A percentile compares a stretch with the other conserved stretches of the same genome.
phyloP scores from a whole-genome alignment of 805 yeast genomes.

The Wickerhamiella spandovensis region DNA sequence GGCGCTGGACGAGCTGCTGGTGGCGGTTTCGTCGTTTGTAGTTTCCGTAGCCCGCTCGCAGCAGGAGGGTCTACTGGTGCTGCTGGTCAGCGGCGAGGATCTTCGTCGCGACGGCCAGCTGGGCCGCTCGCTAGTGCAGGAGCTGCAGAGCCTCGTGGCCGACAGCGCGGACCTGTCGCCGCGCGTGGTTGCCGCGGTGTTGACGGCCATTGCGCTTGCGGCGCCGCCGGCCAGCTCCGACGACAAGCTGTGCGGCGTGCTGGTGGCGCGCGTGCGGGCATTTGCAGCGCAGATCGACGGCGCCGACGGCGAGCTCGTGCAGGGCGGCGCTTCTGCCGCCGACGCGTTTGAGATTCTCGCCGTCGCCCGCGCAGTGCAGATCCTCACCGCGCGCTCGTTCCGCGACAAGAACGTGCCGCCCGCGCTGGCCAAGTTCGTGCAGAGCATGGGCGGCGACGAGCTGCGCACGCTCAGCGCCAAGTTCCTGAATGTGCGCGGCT shows the following conservation, averaged over 20 bases:
- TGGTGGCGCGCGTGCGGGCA: background rate
- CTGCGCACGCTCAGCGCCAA: background rate
- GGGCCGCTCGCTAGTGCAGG: background rate
- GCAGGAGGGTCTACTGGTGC: conserved; percentile 29
- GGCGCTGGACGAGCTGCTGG: conserved; percentile 8
- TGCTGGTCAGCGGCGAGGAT: conserved; percentile 24
- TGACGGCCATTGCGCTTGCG: background rate
- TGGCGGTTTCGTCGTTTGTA: conserved; percentile 4
- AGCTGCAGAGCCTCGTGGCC: background rate
- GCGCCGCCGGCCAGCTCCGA: background rate
- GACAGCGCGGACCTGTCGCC: background rate
- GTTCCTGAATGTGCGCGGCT: conserved; percentile 2
- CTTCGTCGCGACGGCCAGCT: conserved; percentile 6
- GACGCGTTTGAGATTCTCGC: background rate
- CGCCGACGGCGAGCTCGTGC: background rate
- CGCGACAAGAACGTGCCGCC: background rate
- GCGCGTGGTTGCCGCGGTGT: background rate
- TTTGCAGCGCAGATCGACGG: background rate
- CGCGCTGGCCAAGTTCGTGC: background rate
- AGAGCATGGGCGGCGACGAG: background rate
- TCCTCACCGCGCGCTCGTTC: background rate
- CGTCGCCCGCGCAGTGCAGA: conserved; percentile 1
- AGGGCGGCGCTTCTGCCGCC: background rate
- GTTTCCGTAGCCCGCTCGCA: conserved; percentile 10
- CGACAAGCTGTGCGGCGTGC: background rate